Percentiles rank a stretch among this genome's conserved stretches.
Conservation (phyloP, 2,329 filamentous ascomycete species). For the Curvularia spicifera region DNA sequence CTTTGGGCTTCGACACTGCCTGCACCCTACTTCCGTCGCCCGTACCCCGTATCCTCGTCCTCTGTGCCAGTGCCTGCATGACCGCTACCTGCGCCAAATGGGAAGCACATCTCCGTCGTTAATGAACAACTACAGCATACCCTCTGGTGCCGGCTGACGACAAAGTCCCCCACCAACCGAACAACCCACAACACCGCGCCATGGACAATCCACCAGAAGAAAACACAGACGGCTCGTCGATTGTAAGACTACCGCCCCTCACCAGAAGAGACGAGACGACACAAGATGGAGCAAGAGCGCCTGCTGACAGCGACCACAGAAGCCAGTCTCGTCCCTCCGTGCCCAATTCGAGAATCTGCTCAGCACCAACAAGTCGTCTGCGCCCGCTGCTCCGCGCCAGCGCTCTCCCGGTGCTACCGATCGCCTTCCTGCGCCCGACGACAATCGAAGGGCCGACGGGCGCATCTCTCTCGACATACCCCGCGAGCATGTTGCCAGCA, state of each 20-base stretch:
- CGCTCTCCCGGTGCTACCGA: constrained; percentile 43
- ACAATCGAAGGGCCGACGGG: constrained; percentile 40
- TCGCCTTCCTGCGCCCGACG: constrained; percentile 39
- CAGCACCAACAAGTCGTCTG: constrained; percentile 44
- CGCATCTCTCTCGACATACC: constrained; percentile 53
- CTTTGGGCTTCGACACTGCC: constrained; percentile 3
- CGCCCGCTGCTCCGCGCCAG: constrained; percentile 34
- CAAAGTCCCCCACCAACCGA: constrained; percentile 11
- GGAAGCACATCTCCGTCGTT: constrained; percentile 34
- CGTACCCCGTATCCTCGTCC: not conserved
- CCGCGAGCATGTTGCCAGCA: constrained; percentile 34
- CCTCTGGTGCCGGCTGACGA: constrained; percentile 46
- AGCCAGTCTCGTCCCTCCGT: constrained; percentile 80
- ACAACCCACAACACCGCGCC: constrained; percentile 15
- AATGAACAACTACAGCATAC: constrained; percentile 43
- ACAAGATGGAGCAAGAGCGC: not conserved
- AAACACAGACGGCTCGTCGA: constrained; percentile 76
- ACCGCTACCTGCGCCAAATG: constrained; percentile 40
- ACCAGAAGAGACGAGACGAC: not conserved
- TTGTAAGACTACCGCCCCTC: constrained; percentile 59
- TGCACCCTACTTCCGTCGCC: constrained; percentile 9
- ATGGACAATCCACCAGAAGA: constrained; percentile 54
- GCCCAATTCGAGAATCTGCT: constrained; percentile 83
- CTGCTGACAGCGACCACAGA: constrained; percentile 56
- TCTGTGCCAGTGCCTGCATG: constrained; percentile 7